Evolutionary conservation across 176 grass and related monocot species (phyloP), one percentile per base, ranked within the genome.

Genomic region (Chloris gayana): DNA sequence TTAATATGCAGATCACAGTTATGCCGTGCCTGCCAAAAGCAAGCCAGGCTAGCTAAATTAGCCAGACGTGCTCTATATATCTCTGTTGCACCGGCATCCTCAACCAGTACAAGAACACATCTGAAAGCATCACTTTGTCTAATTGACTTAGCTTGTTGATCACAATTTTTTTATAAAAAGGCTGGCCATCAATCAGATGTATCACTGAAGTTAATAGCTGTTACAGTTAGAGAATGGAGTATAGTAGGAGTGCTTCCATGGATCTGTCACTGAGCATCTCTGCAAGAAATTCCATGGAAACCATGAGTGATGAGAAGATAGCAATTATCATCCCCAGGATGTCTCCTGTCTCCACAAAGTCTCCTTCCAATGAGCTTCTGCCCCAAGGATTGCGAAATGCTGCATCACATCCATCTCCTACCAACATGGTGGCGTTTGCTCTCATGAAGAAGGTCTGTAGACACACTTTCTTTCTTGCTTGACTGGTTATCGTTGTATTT

Each of bases 1-100:
- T 71, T 66, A 69, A 78, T 66, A 71, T 10, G 31, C 27, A 61
- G 14, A 51, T 50, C 65, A 41, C 57, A 42, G 49, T n/a, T 70
- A 83, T 83, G 60, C 80, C 83, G 58, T 85, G 83, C 76, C 76
- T 14, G 35, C 76, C 76, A 73, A 85, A 79, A 79, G 12, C 26
- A 10, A 60, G 9, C 19, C 21, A 46, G 29, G 38, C 53, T 46
- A 77, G 19, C 21, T 5, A 77, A 70, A 35, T 60, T 50, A 5
- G 64, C 27, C 19, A 72, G 47, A 26, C 33, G 30, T 31, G 26
- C 29, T 75, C 18, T 72, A 71, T 78, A 78, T 64, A 53, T 78
- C 31, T 22, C n/a, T 47, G 31, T 29, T 65, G 59, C 59, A 33
- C 39, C 46, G 5, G 5, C 25, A 73, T 72, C 26, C 69, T 79